Evolutionary conservation across 495 filamentous ascomycete species (phyloP), one percentile per base, ranked within the genome.

Genomic region (Friedmanniomyces endolithicus): DNA sequence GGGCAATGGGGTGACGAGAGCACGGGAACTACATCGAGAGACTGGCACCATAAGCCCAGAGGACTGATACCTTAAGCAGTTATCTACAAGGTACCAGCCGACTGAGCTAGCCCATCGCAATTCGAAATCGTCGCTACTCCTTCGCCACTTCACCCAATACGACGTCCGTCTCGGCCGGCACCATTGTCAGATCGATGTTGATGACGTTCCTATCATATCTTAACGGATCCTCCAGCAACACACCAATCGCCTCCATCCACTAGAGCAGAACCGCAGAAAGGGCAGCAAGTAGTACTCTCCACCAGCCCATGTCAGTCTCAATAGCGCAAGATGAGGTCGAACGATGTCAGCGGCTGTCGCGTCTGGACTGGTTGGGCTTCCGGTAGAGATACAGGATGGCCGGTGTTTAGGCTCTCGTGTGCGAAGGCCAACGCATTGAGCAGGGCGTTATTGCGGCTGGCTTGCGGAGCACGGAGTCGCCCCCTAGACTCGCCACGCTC

Each of bases 301-400:
- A 86, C 82, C 75, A 87, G 7, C 75, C 77, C 74, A 86, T 80
- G 34, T 86, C 79, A n/a, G n/a, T 31, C 80, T 76, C 1, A 85
- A 81, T 66, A 86, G 78, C 9, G 82, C 84, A 88, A 71, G n/a
- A 87, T 76, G 58, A 75, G 77, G 53, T 79, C 80, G 61, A 82
- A 88, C 11, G 87, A 73, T 0, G 79, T 82, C 8, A 88, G 75
- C 11, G 86, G 84, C 66, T 88, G 85, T 60, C 83, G 84, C 59
- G 84, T 80, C 58, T 87, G 85, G 63, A 88, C 86, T 29, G 87
- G 64, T 68, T 87, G 81, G n/a, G 85, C 85, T 7, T 87, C 74
- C 11, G 85, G 85, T 55, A 87, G 82, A 0, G 82, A 82, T 1
- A 84, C 86, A 27, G 82, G 65, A 48, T 78, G 71, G 39, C 88